Base-by-base conservation (phyloP, 768 basidiomycete species). In the Amanita polypyramis region DNA sequence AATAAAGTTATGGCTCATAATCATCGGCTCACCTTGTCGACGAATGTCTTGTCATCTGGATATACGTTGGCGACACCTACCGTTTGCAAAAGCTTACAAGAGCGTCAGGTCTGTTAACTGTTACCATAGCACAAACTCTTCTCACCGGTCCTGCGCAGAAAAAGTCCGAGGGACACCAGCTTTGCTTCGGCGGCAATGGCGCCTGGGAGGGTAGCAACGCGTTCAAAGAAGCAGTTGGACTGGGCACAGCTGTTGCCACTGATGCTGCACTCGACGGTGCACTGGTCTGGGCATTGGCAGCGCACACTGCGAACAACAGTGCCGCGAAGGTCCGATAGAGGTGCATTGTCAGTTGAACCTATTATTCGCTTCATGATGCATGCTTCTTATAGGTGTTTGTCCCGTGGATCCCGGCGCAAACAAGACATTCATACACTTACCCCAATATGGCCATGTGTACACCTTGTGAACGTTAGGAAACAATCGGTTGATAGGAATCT, bases 21-120 rank as follows among this genome's bases (percentile, higher is more conserved):
- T 10, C 6, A n/a, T 5, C 34, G 15, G 3, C 62, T 27, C 45
- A 70, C 73, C 60, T 78, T 78, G 70, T 95, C 93, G 6, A 86
- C 85, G 61, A 95, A 82, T 0, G 88, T 93, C 66, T 96, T 95
- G 39, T 82, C 79, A 62, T 96, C 93, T 0, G 73, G 60, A 59
- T 74, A 96, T 21, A 85, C 65, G 35, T 73, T 61, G 0, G 91
- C 89, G 51, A 95, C 55, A 60, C 91, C 84, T 51, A 94, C 80
- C 1, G 87, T 84, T 75, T 95, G 91, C 20, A 96, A 69, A 7
- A 91, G 58, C 87, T 90, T 45, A 56, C 20, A 41, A 47, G 46
- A 48, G 52, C 47, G 52, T 46, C 20, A 40, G 47, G 11, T 9
- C 32, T 20, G 40, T 17, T 47, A 51, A 36, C 49, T 36, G 44